These are phyloP conservation scores for Sanghuangporus weigelae DNA, from an alignment of 1,284 basidiomycete genomes.

Conservation along the genomic window DNA sequence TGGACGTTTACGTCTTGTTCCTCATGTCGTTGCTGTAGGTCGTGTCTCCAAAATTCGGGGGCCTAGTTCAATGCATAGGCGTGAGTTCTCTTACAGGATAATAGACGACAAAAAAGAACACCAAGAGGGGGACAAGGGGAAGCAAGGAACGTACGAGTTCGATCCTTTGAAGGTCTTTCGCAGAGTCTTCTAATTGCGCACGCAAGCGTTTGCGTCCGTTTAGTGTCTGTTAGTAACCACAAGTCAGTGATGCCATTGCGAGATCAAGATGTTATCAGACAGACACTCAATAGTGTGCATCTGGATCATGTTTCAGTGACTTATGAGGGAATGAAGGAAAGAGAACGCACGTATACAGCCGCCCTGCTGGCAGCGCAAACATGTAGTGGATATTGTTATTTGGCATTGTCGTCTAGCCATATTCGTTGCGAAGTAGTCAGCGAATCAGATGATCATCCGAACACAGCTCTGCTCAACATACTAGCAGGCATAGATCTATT, in stretches of 20 bases:
- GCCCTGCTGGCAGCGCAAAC: constrained; percentile 1
- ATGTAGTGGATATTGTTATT: constrained; percentile 5
- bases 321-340: background rate
- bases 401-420: background rate
- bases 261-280: background rate
- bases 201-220: background rate
- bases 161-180: background rate
- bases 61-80: no score
- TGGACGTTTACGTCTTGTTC: no score
- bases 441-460: background rate
- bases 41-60: background rate
- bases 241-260: background rate
- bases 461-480: background rate
- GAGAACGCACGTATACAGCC: constrained; percentile 3
- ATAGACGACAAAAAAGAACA: background rate
- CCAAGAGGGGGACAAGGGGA: background rate
- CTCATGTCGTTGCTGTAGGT: no score
- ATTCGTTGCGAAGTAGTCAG: no score
- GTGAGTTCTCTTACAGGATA: no score
- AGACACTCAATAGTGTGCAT: background rate
- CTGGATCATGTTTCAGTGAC: background rate
- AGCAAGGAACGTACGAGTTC: background rate
- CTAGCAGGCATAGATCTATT: background rate
- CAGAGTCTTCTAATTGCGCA: background rate
- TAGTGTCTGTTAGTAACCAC: background rate